Conservation (phyloP, 805 yeast species). For the Saccharomycopsis sp. region DNA sequence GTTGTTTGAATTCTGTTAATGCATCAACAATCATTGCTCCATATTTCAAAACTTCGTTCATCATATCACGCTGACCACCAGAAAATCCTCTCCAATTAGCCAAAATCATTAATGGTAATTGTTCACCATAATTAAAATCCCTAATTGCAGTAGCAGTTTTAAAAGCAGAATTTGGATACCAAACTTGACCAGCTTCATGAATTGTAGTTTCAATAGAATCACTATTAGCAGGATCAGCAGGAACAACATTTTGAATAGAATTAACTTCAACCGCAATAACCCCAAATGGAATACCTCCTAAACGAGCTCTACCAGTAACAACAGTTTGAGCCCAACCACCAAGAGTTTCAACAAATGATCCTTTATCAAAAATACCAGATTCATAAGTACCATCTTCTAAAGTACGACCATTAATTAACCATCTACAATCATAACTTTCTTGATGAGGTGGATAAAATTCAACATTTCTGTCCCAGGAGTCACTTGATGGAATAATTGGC, state of each 20-base stretch:
- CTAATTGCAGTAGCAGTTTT: conserved; percentile 98
- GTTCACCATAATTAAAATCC: conserved; percentile 97
- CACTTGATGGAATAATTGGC: conserved; percentile 70
- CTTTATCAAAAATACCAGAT: conserved; percentile 83
- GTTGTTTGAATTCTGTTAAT: conserved; percentile 89
- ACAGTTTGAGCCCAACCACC: conserved; percentile 99
- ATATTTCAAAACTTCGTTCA: conserved; percentile 92
- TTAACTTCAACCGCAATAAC: conserved; percentile 94
- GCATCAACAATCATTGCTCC: conserved; percentile 98
- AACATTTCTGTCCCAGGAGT: conserved; percentile 86
- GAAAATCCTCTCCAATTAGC: conserved; percentile 99
- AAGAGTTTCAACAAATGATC: conserved; percentile 90
- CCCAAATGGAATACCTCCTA: conserved; percentile 99
- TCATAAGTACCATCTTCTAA: conserved; percentile 63
- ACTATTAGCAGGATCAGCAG: conserved; percentile 99
- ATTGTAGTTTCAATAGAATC: conserved; percentile 78
- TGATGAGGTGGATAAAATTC: conserved; percentile 65
- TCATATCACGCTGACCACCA: conserved; percentile 99
- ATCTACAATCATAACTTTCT: conserved; percentile 82
- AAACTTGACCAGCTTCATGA: conserved; percentile 98
- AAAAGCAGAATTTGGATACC: conserved; percentile 99
- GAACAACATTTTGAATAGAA: conserved; percentile 76
- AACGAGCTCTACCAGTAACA: conserved; percentile 96
- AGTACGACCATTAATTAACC: conserved; percentile 83
- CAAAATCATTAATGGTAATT: conserved; percentile 90